A percentile compares a stretch with the other conserved stretches of the same genome.
Conservation (phyloP, 225 moss, liverwort and hornwort genomes). For the Lunularia cruciata region DNA sequence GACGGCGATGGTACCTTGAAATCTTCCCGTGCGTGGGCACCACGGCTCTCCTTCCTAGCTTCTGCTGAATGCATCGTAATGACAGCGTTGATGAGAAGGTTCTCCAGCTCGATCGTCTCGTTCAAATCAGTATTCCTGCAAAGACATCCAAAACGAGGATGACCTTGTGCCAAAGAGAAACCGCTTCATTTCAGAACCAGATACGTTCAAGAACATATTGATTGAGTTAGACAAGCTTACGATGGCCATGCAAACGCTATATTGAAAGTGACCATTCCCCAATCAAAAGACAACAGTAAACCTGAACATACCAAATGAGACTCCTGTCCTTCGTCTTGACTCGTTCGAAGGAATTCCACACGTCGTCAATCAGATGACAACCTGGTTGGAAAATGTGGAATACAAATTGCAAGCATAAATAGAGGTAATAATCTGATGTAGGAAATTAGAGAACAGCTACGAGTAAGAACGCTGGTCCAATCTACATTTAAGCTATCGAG, state of each 20-base stretch:
- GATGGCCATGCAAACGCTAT: neutral
- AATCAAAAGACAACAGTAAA: neutral
- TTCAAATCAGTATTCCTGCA: slow-evolving; percentile 90
- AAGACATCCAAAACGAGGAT: no score
- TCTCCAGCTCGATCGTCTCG: slow-evolving; percentile 91
- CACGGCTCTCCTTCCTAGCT: slow-evolving; percentile 90
- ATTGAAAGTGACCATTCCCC: neutral
- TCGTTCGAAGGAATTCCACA: slow-evolving; percentile 58
- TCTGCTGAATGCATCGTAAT: slow-evolving; percentile 97
- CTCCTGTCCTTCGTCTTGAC: slow-evolving; percentile 85
- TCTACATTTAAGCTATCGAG: no score
- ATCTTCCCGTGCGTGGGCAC: slow-evolving; percentile 93
- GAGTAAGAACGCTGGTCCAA: no score
- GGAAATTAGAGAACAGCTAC: no score
- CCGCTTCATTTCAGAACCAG: no score
- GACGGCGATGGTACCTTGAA: slow-evolving; percentile 61
- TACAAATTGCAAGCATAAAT: no score
- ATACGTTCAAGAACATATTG: neutral
- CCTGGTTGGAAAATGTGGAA: no score
- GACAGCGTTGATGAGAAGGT: slow-evolving; percentile 90
- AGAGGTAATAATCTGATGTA: no score
- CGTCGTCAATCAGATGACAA: slow-evolving; percentile 63
- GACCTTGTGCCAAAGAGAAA: no score
- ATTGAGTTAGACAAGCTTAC: neutral
- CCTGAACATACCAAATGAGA: slow-evolving; percentile 68